phyloP scores from a whole-genome alignment of 176 grass and related monocot species.

The Poa pratensis region DNA sequence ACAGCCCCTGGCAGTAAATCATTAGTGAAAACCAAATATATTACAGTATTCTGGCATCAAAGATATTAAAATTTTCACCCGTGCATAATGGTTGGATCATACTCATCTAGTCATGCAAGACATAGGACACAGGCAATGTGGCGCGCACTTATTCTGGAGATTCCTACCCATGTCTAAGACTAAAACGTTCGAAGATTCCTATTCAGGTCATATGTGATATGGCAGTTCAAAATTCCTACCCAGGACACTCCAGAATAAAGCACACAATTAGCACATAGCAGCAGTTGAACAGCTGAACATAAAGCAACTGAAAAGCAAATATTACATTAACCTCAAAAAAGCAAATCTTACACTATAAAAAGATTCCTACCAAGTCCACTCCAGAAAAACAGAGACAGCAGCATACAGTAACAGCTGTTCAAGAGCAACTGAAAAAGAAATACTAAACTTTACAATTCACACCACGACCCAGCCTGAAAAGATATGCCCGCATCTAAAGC shows the following conservation, averaged over 20 bases:
- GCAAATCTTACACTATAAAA: neutral
- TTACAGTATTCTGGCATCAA: constrained; percentile 33
- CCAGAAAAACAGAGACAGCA: neutral
- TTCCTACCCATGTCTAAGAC: neutral
- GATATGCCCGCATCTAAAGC: neutral
- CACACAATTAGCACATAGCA: neutral
- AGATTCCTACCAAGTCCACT: neutral
- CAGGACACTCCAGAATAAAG: neutral
- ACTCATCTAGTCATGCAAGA: neutral
- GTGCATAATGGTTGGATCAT: neutral
- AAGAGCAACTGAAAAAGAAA: neutral
- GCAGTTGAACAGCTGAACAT: neutral
- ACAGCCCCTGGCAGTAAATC: constrained; percentile 94
- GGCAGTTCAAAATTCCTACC: neutral
- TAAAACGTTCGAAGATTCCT: neutral
- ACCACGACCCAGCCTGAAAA: neutral
- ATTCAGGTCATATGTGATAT: neutral
- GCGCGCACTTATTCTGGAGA: neutral
- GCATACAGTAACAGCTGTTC: neutral
- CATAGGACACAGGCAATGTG: neutral
- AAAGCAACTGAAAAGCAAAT: constrained; percentile 23
- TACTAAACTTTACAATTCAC: neutral
- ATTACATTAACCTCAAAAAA: no score
- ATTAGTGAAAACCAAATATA: constrained; percentile 96
- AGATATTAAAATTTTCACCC: constrained; percentile 4